Conservation (phyloP, 75 land plant genomes). For the Cryptomeria japonica region DNA sequence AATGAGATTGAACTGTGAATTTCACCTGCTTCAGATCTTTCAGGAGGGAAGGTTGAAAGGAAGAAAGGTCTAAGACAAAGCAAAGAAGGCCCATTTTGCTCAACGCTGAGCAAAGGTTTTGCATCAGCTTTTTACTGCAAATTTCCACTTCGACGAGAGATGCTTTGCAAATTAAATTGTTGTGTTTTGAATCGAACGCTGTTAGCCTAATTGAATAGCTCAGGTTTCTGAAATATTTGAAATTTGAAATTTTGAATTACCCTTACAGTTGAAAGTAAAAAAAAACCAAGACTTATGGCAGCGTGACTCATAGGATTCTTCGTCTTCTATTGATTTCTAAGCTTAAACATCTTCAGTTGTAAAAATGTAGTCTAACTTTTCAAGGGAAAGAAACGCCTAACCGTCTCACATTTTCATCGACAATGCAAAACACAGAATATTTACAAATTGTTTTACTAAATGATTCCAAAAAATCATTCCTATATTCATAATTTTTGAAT, state of each 20-base stretch:
- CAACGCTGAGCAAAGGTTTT: neutral
- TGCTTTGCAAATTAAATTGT: neutral
- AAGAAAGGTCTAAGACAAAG: constrained; percentile 58
- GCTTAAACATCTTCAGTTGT: neutral
- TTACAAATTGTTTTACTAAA: neutral
- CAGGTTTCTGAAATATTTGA: too few relatives aligned
- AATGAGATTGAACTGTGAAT: neutral
- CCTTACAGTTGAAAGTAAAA: neutral
- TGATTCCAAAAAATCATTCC: neutral
- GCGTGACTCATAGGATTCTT: too few relatives aligned
- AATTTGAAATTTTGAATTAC: too few relatives aligned
- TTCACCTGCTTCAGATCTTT: constrained; percentile 55
- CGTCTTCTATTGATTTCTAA: neutral
- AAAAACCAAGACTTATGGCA: too few relatives aligned
- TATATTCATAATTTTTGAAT: neutral
- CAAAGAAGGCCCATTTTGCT: constrained; percentile 53
- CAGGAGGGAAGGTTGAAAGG: constrained; percentile 43
- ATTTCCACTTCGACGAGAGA: neutral
- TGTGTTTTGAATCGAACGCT: neutral
- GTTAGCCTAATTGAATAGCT: constrained; percentile 14
- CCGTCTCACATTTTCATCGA: neutral
- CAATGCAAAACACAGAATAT: neutral
- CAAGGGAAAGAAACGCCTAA: neutral
- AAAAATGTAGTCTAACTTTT: neutral
- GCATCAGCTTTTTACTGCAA: neutral